Conservation (phyloP, 352 stramenopile genomes). For the Globisporangium okanoganense region DNA sequence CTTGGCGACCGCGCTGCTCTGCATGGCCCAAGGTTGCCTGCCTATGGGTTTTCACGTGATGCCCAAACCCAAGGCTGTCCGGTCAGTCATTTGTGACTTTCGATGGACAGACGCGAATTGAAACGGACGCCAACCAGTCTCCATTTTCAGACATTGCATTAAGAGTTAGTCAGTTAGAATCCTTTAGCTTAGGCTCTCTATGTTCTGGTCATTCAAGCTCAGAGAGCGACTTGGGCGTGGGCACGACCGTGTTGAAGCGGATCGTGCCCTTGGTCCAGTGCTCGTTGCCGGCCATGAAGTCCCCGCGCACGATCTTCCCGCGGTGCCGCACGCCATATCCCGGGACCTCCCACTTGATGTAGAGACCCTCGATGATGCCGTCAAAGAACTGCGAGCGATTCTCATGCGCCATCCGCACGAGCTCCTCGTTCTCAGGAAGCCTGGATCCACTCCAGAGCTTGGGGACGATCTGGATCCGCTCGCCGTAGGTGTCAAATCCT, state of each 20-base stretch:
- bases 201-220: neutral
- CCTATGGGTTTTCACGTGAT: neutral
- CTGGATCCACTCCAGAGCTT: constrained; percentile 31
- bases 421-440: constrained; percentile 24
- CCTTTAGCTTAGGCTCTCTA: neutral
- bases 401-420: constrained; percentile 38
- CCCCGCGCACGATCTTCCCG: constrained; percentile 56
- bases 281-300: constrained; percentile 64
- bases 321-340: constrained; percentile 36
- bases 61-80: neutral
- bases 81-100: no score
- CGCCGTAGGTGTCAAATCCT: neutral
- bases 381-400: constrained; percentile 40
- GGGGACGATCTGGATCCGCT: constrained; percentile 37
- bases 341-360: constrained; percentile 51
- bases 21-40: no score
- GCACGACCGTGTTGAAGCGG: constrained; percentile 36
- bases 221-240: neutral
- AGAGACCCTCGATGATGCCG: constrained; percentile 44
- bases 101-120: no score
- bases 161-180: neutral
- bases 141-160: neutral
- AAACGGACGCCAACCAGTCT: neutral
- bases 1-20: neutral
- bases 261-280: constrained; percentile 50